A percentile compares a stretch with the other conserved stretches of the same genome.
phyloP scores from a whole-genome alignment of 495 filamentous ascomycete species.

The Thermothielavioides terrestris region DNA sequence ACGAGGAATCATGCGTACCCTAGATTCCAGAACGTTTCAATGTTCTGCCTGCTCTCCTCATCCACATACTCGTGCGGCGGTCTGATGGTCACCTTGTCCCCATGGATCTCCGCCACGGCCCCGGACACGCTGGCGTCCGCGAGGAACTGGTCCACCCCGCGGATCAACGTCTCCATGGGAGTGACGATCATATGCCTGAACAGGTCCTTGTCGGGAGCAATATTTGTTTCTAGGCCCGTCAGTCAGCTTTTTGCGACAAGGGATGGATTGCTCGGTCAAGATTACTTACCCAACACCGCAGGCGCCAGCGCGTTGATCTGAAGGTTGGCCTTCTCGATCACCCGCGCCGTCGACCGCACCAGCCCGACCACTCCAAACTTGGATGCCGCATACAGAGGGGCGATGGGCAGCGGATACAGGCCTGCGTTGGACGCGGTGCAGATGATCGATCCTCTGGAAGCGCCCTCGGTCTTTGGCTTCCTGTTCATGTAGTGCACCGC shows the following conservation, averaged over 20 bases:
- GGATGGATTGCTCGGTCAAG: too few species aligned
- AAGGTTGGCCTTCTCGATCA: constrained; percentile 35
- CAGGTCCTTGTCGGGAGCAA: constrained; percentile 36
- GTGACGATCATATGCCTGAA: constrained; percentile 46
- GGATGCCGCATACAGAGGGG: constrained; percentile 45
- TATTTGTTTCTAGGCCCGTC: constrained; percentile 42
- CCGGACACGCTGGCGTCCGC: constrained; percentile 36
- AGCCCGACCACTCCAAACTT: constrained; percentile 46
- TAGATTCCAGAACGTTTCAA: constrained; percentile 40
- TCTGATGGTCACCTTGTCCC: constrained; percentile 43
- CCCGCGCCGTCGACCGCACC: constrained; percentile 38
- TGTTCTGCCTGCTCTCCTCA: constrained; percentile 41
- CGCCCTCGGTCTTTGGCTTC: constrained; percentile 23
- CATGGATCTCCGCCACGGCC: constrained; percentile 45
- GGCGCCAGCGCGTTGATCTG: constrained; percentile 48
- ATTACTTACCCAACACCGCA: constrained; percentile 34
- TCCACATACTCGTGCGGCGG: constrained; percentile 44
- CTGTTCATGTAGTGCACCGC: constrained; percentile 45
- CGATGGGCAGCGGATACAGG: constrained; percentile 47
- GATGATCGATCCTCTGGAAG: constrained; percentile 38
- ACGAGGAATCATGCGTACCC: constrained; percentile 41
- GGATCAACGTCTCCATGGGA: constrained; percentile 42
- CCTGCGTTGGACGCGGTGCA: constrained; percentile 52
- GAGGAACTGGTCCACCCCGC: constrained; percentile 38
- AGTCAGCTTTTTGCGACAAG: too few species aligned